A percentile compares a stretch with the other conserved stretches of the same genome.
Conservation (phyloP, 495 filamentous ascomycete species). For the Hyphodiscus hymeniophilus region DNA sequence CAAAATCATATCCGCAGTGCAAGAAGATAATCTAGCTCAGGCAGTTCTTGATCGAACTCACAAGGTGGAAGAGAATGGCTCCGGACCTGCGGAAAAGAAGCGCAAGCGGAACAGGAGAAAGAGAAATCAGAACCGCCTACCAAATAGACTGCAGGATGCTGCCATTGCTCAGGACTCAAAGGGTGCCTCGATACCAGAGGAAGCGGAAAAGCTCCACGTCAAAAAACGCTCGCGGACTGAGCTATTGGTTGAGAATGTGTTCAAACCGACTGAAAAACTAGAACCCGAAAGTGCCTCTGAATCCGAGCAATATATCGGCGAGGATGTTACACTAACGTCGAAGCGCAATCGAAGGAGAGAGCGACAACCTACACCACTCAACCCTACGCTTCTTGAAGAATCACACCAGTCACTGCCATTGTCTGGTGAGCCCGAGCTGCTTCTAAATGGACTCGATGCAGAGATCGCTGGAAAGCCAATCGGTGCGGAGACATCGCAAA, state of each 20-base stretch:
- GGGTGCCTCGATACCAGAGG: neutral
- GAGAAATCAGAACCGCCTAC: constrained; percentile 10
- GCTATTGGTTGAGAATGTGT: neutral
- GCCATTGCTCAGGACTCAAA: neutral
- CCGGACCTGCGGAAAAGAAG: no score
- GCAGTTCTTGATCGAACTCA: neutral
- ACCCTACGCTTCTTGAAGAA: no score
- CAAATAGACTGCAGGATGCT: neutral
- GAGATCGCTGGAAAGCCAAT: no score
- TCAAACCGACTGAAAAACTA: neutral
- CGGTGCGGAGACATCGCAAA: neutral
- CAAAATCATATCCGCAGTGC: neutral
- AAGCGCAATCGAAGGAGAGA: neutral
- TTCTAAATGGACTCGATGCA: no score
- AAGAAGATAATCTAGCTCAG: neutral
- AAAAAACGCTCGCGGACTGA: neutral
- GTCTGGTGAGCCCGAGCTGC: no score
- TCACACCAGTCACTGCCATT: no score
- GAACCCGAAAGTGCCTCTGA: neutral
- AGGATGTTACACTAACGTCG: neutral
- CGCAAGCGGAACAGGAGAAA: constrained; percentile 7
- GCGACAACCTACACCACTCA: no score
- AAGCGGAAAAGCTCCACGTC: neutral
- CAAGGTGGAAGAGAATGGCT: neutral
- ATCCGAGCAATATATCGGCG: neutral